phyloP scores from a whole-genome alignment of 768 basidiomycete species.

The Podaxis pistillaris region DNA sequence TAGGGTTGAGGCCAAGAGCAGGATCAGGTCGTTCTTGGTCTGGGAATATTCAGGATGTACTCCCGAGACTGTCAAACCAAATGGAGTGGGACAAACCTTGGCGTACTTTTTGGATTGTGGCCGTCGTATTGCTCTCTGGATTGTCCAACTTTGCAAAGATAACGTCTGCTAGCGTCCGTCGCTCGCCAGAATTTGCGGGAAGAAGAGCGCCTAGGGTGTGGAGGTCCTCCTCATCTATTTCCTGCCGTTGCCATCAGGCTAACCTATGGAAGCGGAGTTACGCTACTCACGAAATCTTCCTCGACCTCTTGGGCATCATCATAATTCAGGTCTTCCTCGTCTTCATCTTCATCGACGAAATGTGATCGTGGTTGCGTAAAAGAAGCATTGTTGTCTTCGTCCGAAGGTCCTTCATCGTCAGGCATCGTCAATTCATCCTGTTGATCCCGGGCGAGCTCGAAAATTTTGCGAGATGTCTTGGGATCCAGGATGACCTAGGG shows the following conservation, averaged over 20 bases:
- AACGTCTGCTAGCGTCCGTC: slow-evolving; percentile 91
- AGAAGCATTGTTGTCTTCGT: slow-evolving; percentile 36
- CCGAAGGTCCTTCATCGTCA: slow-evolving; percentile 47
- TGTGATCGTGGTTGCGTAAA: slow-evolving; percentile 31
- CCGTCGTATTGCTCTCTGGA: slow-evolving; percentile 50
- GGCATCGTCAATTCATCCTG: slow-evolving; percentile 81
- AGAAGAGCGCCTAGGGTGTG: slow-evolving; percentile 80
- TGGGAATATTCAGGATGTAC: slow-evolving; percentile 19
- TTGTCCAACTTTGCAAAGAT: slow-evolving; percentile 91
- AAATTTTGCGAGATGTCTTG: slow-evolving; percentile 82
- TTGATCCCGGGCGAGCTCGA: slow-evolving; percentile 90
- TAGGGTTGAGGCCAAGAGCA: slow-evolving; percentile 84
- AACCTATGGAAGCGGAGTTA: background rate
- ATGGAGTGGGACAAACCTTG: slow-evolving; percentile 40
- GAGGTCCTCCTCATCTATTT: slow-evolving; percentile 91
- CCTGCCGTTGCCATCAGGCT: slow-evolving; percentile 37
- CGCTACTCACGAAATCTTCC: slow-evolving; percentile 53
- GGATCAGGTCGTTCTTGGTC: slow-evolving; percentile 68
- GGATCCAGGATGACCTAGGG: slow-evolving; percentile 69
- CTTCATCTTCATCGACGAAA: slow-evolving; percentile 50
- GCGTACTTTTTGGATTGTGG: slow-evolving; percentile 57
- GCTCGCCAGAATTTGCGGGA: slow-evolving; percentile 71
- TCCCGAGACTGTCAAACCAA: slow-evolving; percentile 2
- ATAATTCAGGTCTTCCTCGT: slow-evolving; percentile 50
- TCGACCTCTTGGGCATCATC: slow-evolving; percentile 56